Evolutionary conservation across 2,329 filamentous ascomycete genomes (phyloP), one percentile per base, ranked within the genome.

Genomic region (Pseudogymnoascus sp.): DNA sequence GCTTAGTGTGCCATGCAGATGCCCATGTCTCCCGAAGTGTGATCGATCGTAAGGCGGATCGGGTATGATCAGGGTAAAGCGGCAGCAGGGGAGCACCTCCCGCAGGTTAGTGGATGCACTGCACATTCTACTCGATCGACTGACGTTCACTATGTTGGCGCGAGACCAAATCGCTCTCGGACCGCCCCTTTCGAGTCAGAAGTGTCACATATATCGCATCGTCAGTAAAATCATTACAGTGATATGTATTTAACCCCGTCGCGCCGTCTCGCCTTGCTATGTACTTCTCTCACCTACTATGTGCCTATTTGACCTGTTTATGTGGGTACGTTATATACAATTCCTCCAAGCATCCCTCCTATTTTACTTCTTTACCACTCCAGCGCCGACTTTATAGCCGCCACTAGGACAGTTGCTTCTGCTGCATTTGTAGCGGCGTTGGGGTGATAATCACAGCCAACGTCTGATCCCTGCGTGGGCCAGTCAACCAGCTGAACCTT

Each of bases 371-470:
- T 28, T 33, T 54, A 54, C 47, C 47, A 54, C 47, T 12, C 65
- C 18, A 68, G 39, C 9, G 63, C 63, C 16, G 61, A 30, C 33
- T 59, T 58, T 39, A 73, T 71, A 12, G 71, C 69, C 2, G 65
- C 62, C 9, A 68, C 68, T 9, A 76, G 65, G 2, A 74, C 57
- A 3, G 62, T 62, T 47, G 67, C 74, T 33, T 69, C 69, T 16
- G 66, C 61, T 6, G 69, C 70, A 47, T 77, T 69, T 4, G 75
- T 77, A 4, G 69, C 71, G 6, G 73, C 70, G 62, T 73, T 77
- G 1, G 75, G 75, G 61, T 77, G 75, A 50, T 76, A 77, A 63
- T 77, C 75, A 60, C 75, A 77, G 0, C 73, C 75, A 6, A 75
- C 71, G n/a, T 74, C 74, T 4, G 70, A 65, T 4, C 67, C 75